phyloP scores from a whole-genome alignment of 805 yeast species.

The Lipomyces yamanashiensis region DNA sequence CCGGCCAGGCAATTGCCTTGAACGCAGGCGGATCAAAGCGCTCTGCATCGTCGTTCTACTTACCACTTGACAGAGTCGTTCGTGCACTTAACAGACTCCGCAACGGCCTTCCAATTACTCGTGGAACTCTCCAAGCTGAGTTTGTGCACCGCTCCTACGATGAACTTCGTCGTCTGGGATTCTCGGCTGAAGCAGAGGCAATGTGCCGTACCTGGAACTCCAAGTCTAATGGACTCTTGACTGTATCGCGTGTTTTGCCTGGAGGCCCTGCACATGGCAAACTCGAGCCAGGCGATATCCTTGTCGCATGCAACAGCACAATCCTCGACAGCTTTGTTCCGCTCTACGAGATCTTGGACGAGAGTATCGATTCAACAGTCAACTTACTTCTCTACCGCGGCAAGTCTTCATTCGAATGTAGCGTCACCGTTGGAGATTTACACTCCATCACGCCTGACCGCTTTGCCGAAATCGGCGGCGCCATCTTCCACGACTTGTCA shows the following conservation, averaged over 20 bases:
- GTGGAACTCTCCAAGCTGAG: constrained; percentile 35
- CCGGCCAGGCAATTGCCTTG: constrained; percentile 36
- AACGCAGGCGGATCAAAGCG: constrained; percentile 36
- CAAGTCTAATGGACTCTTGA: constrained; percentile 26
- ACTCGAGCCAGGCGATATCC: constrained; percentile 35
- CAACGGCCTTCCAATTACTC: constrained; percentile 22
- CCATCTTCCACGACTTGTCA: constrained; percentile 33
- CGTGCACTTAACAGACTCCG: constrained; percentile 31
- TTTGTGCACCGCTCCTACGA: constrained; percentile 32
- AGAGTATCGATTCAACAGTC: constrained; percentile 13
- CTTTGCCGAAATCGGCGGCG: constrained; percentile 35
- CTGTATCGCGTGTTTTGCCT: constrained; percentile 30
- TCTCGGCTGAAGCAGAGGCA: constrained; percentile 23
- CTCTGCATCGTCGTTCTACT: constrained; percentile 35
- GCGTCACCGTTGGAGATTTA: constrained; percentile 29
- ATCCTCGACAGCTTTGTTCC: constrained; percentile 27
- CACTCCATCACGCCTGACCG: constrained; percentile 32
- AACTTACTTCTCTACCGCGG: constrained; percentile 23
- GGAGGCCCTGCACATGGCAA: constrained; percentile 31
- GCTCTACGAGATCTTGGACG: constrained; percentile 30
- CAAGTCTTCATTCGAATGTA: constrained; percentile 1
- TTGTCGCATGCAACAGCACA: constrained; percentile 26
- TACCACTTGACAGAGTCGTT: constrained; percentile 35
- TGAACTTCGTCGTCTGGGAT: constrained; percentile 33
- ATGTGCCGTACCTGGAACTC: constrained; percentile 26